Evolutionary conservation across 2,329 filamentous ascomycete genomes (phyloP), one percentile per base, ranked within the genome.

Genomic region (Neurospora sp.): DNA sequence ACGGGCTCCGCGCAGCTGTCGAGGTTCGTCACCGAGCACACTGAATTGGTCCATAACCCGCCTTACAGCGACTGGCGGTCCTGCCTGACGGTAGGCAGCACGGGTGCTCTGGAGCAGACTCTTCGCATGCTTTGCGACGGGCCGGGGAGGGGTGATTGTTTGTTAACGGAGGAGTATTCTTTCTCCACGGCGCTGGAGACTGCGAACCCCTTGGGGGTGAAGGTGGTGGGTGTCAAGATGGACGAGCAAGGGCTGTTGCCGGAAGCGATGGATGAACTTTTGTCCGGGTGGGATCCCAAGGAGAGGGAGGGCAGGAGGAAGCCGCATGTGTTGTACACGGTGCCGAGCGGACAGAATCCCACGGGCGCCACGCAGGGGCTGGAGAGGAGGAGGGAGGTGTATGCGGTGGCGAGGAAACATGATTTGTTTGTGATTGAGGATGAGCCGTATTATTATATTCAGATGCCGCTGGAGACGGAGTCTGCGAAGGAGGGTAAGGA

Each of bases 401-500:
- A 97, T 80, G 83, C 83, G 41, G 86, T 97, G 15, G 91, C 90
- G 39, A 90, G 91, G 78, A 93, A 92, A 81, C 92, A 97, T 79
- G 92, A 97, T 77, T 77, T 97, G 52, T 91, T 88, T 81, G 94
- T 97, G 77, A 82, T 97, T 74, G 94, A 97, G 82, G 94, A 97
- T 78, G 94, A 97, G 78, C 94, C 94, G 1, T 97, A 97, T 82
- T 97, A 96, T 81, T 97, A 95, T 82, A 84, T 97, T 41, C 94
- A 97, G 80, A 92, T 93, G 91, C 88, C 92, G 75, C 88, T 90
- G 0, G 95, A 93, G 80, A 85, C 85, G 1, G 33, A 33, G 33
- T 33, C 33, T 33, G 33, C 33, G 33, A 33, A 33, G 33, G 6
- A 33, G 83, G 4, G 85, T 87, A 6, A 83, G 8, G 19, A 87